phyloP scores from a whole-genome alignment of 2,329 filamentous ascomycete species.

The Raffaelea albimanens region DNA sequence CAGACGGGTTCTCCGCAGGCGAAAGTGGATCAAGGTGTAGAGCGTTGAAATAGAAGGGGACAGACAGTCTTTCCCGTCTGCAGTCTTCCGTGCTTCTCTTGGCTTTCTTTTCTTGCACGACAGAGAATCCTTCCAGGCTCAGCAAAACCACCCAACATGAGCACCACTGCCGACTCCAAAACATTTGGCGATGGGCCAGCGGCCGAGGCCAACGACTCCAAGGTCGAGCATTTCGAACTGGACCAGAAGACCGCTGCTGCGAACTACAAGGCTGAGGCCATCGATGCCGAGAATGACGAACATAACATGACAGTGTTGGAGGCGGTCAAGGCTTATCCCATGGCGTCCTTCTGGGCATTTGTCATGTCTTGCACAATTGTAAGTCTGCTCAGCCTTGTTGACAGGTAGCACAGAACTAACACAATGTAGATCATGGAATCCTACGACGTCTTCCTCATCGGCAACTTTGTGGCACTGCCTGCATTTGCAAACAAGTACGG shows the following conservation, averaged over 20 bases:
- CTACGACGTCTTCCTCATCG: constrained; percentile 53
- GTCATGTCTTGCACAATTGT: constrained; percentile 30
- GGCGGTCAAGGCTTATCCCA: constrained; percentile 23
- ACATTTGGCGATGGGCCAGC: background rate
- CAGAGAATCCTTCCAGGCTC: no score
- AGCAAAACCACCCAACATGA: background rate
- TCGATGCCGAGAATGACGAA: constrained; percentile 42
- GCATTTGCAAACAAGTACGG: constrained; percentile 38
- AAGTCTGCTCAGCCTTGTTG: constrained; percentile 16
- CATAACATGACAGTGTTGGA: constrained; percentile 24
- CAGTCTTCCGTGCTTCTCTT: no score
- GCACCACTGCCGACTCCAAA: background rate
- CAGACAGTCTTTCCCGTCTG: no score
- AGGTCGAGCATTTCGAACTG: constrained; percentile 4
- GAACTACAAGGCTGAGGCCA: constrained; percentile 41
- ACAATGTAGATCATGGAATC: constrained; percentile 50
- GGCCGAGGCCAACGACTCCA: background rate
- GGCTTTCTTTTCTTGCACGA: no score
- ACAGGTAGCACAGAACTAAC: constrained; percentile 6
- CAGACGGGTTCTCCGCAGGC: no score
- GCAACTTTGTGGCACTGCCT: constrained; percentile 45
- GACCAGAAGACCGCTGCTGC: constrained; percentile 24
- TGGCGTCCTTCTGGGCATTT: constrained; percentile 29
- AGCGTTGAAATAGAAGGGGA: no score
- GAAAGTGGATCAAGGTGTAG: no score